Conservation (phyloP, 148 eudicot genomes). For the Fagopyrum homotropicum region DNA sequence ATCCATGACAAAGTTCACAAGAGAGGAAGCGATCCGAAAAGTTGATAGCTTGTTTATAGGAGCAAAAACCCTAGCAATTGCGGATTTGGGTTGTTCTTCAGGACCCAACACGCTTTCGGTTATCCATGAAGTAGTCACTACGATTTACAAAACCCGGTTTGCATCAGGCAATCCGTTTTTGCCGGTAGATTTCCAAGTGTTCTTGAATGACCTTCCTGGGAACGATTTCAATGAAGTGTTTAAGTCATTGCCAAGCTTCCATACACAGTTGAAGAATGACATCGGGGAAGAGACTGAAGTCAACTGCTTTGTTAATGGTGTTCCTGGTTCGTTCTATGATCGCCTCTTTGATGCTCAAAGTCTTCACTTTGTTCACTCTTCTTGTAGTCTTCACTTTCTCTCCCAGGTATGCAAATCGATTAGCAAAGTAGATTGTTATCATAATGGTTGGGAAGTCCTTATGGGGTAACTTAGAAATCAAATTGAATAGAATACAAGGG, state of each 20-base stretch:
- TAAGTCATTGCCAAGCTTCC: slow-evolving; percentile 22
- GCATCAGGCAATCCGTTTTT: slow-evolving; percentile 18
- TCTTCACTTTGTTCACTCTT: slow-evolving; percentile 31
- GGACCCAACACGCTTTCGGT: too few relatives aligned
- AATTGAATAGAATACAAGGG: too few relatives aligned
- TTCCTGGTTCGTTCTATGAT: slow-evolving; percentile 68
- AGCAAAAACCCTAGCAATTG: not conserved
- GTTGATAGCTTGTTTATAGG: slow-evolving; percentile 35
- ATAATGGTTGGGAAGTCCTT: too few relatives aligned
- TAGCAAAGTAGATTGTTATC: too few relatives aligned
- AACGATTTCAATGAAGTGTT: slow-evolving; percentile 11
- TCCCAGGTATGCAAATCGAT: too few relatives aligned
- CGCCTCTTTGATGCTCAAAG: slow-evolving; percentile 51
- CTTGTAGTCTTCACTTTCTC: too few relatives aligned
- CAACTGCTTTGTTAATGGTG: slow-evolving; percentile 46
- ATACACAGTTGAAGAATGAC: slow-evolving; percentile 3
- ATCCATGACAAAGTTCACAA: too few relatives aligned
- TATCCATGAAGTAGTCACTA: too few relatives aligned
- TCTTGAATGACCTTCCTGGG: slow-evolving; percentile 46
- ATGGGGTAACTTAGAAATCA: too few relatives aligned
- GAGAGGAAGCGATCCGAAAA: too few relatives aligned
- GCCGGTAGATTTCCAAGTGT: slow-evolving; percentile 34
- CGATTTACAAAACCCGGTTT: too few relatives aligned
- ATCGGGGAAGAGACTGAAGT: slow-evolving; percentile 18
- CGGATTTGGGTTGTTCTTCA: too few relatives aligned